phyloP scores from a whole-genome alignment of 2,329 filamentous ascomycete species.

The Orbilia javanica region DNA sequence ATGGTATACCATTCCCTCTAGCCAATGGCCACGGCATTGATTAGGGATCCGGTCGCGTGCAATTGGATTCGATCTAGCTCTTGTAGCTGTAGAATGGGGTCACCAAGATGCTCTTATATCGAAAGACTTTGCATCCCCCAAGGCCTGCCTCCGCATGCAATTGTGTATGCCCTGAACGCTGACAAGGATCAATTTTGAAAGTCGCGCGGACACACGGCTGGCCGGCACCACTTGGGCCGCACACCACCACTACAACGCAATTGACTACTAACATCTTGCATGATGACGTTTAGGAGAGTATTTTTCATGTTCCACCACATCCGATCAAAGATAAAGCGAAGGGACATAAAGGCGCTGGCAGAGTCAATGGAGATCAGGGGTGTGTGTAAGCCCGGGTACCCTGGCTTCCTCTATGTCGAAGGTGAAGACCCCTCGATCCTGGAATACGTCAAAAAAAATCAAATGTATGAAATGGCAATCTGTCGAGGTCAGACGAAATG shows the following conservation, averaged over 20 bases:
- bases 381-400: constrained; percentile 52
- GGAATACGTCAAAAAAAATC: constrained; percentile 45
- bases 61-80: neutral
- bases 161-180: no score
- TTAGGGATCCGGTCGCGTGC: constrained; percentile 2
- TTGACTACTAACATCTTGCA: no score
- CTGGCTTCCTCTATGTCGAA: constrained; percentile 52
- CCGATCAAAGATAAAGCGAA: constrained; percentile 38
- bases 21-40: neutral
- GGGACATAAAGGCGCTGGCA: constrained; percentile 33
- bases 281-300: constrained; percentile 39
- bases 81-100: neutral
- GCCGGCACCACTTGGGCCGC: neutral
- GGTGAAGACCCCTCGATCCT: constrained; percentile 35
- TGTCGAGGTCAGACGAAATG: constrained; percentile 45
- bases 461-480: constrained; percentile 57
- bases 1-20: neutral
- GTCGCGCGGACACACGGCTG: neutral
- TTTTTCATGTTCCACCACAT: constrained; percentile 57
- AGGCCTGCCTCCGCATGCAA: no score
- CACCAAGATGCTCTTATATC: neutral
- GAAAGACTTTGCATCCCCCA: constrained; percentile 1
- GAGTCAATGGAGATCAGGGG: constrained; percentile 44
- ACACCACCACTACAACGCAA: no score
- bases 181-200: no score